Percentiles rank a stretch among this genome's conserved stretches.
phyloP scores from a whole-genome alignment of 1,139 yeast species.

The Diutina neorugosa region DNA sequence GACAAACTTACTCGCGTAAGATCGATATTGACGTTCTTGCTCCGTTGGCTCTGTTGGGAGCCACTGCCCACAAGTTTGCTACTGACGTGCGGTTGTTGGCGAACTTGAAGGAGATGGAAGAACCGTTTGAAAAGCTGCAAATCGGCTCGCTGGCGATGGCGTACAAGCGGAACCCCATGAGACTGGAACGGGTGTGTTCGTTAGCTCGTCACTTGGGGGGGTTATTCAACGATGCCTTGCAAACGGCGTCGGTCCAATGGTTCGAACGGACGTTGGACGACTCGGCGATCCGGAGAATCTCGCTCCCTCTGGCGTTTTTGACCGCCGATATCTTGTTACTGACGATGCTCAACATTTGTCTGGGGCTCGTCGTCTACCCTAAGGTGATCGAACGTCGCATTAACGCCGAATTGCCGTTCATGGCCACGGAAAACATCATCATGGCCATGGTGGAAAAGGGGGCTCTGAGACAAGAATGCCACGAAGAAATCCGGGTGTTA shows the following conservation, averaged over 20 bases:
- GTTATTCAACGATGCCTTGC: conserved; percentile 82
- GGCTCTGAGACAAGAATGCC: conserved; percentile 96
- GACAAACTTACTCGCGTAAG: conserved; percentile 96
- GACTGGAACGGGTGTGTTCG: conserved; percentile 97
- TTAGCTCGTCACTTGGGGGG: conserved; percentile 92
- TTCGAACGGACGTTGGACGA: conserved; percentile 98
- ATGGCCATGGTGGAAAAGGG: conserved; percentile 99
- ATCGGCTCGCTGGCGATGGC: conserved; percentile 99
- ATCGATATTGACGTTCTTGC: conserved; percentile 90
- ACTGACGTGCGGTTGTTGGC: conserved; percentile 95
- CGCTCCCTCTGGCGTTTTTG: conserved; percentile 91
- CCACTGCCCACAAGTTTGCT: conserved; percentile 95
- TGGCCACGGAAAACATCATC: conserved; percentile 98
- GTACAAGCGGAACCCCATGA: conserved; percentile 98
- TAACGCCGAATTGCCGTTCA: conserved; percentile 88
- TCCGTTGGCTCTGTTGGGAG: conserved; percentile 92
- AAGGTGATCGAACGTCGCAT: conserved; percentile 97
- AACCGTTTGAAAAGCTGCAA: conserved; percentile 95
- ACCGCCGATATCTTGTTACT: conserved; percentile 90
- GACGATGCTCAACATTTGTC: conserved; percentile 81
- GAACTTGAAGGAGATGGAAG: conserved; percentile 93
- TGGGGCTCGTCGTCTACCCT: conserved; percentile 95
- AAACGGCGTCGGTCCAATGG: conserved; percentile 98
- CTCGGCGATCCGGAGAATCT: conserved; percentile 94
- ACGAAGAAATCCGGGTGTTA: conserved; percentile 91